Evolutionary conservation across 208 protist species (phyloP).

Genomic region (Trypanosomatidae sp.): DNA sequence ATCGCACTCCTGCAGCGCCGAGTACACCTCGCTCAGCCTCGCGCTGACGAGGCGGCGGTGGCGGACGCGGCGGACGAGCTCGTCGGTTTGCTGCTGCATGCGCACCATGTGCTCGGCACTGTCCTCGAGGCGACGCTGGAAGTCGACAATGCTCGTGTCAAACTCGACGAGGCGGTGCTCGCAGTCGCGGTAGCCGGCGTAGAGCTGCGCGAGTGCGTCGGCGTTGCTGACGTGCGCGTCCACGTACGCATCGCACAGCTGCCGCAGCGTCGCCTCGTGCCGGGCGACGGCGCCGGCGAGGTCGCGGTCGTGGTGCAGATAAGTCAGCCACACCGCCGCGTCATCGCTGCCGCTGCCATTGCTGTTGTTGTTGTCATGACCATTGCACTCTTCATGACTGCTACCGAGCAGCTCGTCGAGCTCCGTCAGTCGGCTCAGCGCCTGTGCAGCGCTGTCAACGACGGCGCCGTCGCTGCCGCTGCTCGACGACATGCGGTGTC

Average conservation of each 20-base stretch:
- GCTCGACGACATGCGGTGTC: too few relatives aligned
- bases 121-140: constrained; percentile 61
- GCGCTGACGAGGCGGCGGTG: constrained; percentile 60
- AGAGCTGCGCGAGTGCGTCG: constrained; percentile 45
- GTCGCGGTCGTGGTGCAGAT: constrained; percentile 38
- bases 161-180: constrained; percentile 72
- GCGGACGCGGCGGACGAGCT: constrained; percentile 47
- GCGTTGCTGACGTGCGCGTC: constrained; percentile 34
- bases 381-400: too few relatives aligned
- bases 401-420: constrained; percentile 58
- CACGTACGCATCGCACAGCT: constrained; percentile 47
- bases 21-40: constrained; percentile 74
- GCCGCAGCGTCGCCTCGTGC: constrained; percentile 51
- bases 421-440: constrained; percentile 35
- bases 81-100: constrained; percentile 71
- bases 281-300: constrained; percentile 17
- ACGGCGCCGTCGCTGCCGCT: constrained; percentile 4
- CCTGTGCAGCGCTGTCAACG: constrained; percentile 22
- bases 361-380: too few relatives aligned
- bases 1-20: constrained; percentile 68
- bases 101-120: constrained; percentile 63
- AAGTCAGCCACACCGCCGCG: constrained; percentile 11
- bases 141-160: constrained; percentile 70
- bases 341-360: constrained; percentile 4
- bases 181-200: constrained; percentile 46